Conservation (phyloP, 768 basidiomycete species). For the Pisolithus orientalis region DNA sequence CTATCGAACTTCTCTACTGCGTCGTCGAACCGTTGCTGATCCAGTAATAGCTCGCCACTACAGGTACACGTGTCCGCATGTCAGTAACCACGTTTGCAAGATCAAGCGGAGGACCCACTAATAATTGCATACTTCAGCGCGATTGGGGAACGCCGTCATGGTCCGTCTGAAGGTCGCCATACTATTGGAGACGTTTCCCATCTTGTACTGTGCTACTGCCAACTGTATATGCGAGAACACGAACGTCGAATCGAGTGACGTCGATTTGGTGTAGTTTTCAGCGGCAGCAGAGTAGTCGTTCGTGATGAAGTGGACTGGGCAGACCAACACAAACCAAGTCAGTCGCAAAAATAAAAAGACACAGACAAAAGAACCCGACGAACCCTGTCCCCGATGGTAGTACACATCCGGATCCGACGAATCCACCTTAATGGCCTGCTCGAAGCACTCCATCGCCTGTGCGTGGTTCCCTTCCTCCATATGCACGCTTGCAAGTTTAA, state of each 20-base stretch:
- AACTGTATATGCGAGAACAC: slow-evolving; percentile 97
- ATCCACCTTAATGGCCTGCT: slow-evolving; percentile 79
- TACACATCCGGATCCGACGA: slow-evolving; percentile 89
- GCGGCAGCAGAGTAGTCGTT: slow-evolving; percentile 82
- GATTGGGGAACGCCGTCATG: slow-evolving; percentile 75
- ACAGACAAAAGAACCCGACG: not conserved
- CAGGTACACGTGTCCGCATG: not conserved
- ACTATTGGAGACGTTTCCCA: slow-evolving; percentile 65
- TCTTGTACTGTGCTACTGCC: slow-evolving; percentile 96
- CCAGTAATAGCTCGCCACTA: slow-evolving; percentile 91
- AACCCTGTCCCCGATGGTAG: slow-evolving; percentile 97
- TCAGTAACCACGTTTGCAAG: not conserved
- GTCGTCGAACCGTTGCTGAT: slow-evolving; percentile 83
- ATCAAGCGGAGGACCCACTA: slow-evolving; percentile 52
- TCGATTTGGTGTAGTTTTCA: slow-evolving; percentile 86
- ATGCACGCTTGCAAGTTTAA: slow-evolving; percentile 94
- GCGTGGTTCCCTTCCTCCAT: slow-evolving; percentile 89
- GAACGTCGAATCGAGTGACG: slow-evolving; percentile 78
- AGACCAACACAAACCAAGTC: not conserved
- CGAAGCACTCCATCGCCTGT: slow-evolving; percentile 87
- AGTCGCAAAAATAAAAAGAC: not conserved
- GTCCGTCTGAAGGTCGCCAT: slow-evolving; percentile 90
- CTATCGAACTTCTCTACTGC: slow-evolving; percentile 90
- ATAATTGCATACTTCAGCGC: slow-evolving; percentile 91
- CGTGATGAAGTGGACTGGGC: slow-evolving; percentile 87